These are phyloP conservation scores for Ophidiomyces ophidiicola DNA, from an alignment of 2,329 filamentous ascomycete genomes.

Conservation along the genomic window DNA sequence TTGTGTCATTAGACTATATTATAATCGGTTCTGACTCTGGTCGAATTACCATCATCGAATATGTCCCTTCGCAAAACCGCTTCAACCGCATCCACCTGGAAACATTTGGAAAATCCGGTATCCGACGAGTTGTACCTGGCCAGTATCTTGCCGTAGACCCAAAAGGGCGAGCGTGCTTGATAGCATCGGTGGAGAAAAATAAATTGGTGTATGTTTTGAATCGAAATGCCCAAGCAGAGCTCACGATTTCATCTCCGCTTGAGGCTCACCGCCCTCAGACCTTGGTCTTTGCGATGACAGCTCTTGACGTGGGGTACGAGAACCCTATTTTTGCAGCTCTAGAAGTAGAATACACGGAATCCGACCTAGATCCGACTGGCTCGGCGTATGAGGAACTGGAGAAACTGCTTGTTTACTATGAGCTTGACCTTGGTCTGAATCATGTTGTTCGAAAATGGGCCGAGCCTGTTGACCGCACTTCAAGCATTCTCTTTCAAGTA, in stretches of 20 bases:
- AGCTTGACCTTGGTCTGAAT: constrained; percentile 90
- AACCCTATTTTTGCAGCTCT: constrained; percentile 93
- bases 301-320: constrained; percentile 88
- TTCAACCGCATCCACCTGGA: constrained; percentile 88
- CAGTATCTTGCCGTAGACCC: constrained; percentile 94
- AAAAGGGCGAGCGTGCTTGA: constrained; percentile 86
- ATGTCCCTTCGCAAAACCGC: constrained; percentile 69
- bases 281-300: constrained; percentile 74
- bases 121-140: constrained; percentile 84
- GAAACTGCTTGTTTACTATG: constrained; percentile 91
- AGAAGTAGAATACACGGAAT: constrained; percentile 84
- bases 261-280: constrained; percentile 92
- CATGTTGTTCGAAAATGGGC: constrained; percentile 96
- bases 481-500: constrained; percentile 85
- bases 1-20: constrained; percentile 62
- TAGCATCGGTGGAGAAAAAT: constrained; percentile 94
- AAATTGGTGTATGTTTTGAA: constrained; percentile 98
- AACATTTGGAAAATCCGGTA: constrained; percentile 94
- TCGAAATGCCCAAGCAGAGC: constrained; percentile 81
- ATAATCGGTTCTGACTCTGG: constrained; percentile 93
- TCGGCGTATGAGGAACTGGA: constrained; percentile 70
- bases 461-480: constrained; percentile 79
- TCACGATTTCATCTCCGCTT: constrained; percentile 92
- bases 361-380: constrained; percentile 80
- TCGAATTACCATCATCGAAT: constrained; percentile 87